phyloP scores from a whole-genome alignment of 176 grass and related monocot genomes.

The Bromus sterilis region DNA sequence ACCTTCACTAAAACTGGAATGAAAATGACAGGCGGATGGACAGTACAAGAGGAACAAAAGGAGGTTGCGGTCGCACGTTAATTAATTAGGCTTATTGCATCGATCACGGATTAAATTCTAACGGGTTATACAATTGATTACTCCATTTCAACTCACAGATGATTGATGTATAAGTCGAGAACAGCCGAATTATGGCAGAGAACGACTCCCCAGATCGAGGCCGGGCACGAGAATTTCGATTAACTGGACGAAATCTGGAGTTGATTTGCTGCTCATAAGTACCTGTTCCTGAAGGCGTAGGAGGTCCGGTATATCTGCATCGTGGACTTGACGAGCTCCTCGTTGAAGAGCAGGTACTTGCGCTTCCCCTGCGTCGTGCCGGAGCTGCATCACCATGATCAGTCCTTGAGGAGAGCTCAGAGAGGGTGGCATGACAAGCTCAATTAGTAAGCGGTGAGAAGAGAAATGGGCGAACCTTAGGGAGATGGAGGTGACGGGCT shows the following conservation, averaged over 20 bases:
- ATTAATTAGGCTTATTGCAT: neutral
- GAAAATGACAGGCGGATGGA: neutral
- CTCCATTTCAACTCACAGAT: neutral
- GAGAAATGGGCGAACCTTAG: no score
- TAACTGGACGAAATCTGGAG: neutral
- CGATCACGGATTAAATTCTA: neutral
- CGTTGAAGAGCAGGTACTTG: conserved; percentile 78
- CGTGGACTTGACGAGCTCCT: conserved; percentile 69
- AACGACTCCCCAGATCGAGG: neutral
- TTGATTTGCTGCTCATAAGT: neutral
- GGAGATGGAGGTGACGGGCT: conserved; percentile 64
- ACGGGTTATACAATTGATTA: neutral
- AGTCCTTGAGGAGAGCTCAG: neutral
- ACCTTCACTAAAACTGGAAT: neutral
- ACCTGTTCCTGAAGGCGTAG: conserved; percentile 81
- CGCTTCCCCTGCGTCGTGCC: conserved; percentile 89
- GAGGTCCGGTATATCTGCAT: conserved; percentile 81
- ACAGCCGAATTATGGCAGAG: neutral
- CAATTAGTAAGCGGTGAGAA: no score
- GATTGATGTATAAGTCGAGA: neutral
- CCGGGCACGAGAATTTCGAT: neutral
- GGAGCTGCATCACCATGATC: conserved; percentile 36
- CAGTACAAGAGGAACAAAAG: neutral
- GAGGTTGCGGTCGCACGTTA: neutral
- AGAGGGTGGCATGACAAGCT: no score